These are phyloP conservation scores for Colletotrichum tofieldiae DNA, from an alignment of 2,329 filamentous ascomycete species.

Conservation along the genomic window DNA sequence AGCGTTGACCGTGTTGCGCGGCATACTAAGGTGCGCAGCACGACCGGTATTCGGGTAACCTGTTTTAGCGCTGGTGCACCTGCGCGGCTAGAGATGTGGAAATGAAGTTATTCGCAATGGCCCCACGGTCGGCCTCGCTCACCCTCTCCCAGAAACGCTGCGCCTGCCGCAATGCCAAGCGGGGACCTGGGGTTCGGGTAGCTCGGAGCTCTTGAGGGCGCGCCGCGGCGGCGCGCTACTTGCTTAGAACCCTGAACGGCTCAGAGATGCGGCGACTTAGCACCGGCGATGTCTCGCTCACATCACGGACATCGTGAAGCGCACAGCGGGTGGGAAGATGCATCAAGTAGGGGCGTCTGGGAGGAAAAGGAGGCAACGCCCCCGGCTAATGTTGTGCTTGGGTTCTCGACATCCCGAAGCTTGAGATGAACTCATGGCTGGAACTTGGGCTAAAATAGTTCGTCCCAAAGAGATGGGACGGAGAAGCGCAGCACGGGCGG, in stretches of 20 bases:
- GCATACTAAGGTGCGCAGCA: neutral
- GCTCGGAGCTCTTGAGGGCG: neutral
- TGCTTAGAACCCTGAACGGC: neutral
- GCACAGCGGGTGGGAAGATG: neutral
- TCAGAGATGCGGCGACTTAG: neutral
- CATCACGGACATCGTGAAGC: neutral
- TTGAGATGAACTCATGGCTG: neutral
- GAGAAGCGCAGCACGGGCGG: neutral
- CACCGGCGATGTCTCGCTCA: neutral
- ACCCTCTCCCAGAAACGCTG: neutral
- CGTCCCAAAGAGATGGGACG: neutral
- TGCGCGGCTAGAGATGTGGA: neutral
- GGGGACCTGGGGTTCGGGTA: neutral
- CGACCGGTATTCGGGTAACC: neutral
- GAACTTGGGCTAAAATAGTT: neutral
- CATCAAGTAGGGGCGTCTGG: neutral
- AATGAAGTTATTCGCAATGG: conserved; percentile 1
- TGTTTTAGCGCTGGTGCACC: neutral
- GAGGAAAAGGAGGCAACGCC: neutral
- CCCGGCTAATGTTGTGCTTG: neutral
- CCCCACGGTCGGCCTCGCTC: neutral
- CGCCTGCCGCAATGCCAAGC: neutral
- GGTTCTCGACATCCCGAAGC: neutral
- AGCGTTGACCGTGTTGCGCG: neutral
- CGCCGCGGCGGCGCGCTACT: neutral